These are phyloP conservation scores for Lachancea cidri DNA, from an alignment of 805 yeast genomes.

Conservation along the genomic window DNA sequence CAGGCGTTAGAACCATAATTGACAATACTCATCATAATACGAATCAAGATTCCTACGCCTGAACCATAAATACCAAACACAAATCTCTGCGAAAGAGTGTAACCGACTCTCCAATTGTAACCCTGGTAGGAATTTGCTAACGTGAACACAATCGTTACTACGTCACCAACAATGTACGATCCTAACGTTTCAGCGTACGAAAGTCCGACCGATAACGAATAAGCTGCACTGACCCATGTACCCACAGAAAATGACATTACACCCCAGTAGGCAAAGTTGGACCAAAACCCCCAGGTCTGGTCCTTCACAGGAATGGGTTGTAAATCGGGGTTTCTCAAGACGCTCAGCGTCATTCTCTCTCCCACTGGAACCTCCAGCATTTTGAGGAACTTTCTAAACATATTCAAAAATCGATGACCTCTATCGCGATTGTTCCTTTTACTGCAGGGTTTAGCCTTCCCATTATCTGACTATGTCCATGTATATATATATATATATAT, in stretches of 20 bases:
- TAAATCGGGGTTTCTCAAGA: conserved; percentile 33
- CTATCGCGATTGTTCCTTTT: too few relatives aligned
- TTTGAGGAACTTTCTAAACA: conserved; percentile 3
- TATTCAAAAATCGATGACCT: not conserved
- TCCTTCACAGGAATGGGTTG: conserved; percentile 23
- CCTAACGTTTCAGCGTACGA: conserved; percentile 43
- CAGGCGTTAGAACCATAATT: conserved; percentile 41
- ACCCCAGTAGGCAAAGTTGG: conserved; percentile 42
- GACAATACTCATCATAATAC: conserved; percentile 38
- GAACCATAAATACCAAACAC: conserved; percentile 44
- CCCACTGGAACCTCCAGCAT: conserved; percentile 30
- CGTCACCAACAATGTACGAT: conserved; percentile 42
- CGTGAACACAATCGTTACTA: conserved; percentile 40
- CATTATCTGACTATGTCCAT: not conserved
- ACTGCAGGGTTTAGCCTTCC: too few relatives aligned
- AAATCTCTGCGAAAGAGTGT: conserved; percentile 41
- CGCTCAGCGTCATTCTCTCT: conserved; percentile 28
- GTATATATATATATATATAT: too few relatives aligned
- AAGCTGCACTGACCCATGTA: conserved; percentile 43
- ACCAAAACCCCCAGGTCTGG: conserved; percentile 39
- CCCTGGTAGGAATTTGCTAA: conserved; percentile 46
- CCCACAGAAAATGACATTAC: conserved; percentile 41
- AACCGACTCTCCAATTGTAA: conserved; percentile 45
- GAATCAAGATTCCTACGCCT: conserved; percentile 35
- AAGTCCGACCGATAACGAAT: conserved; percentile 42